phyloP scores from a whole-genome alignment of 148 eudicot species.

The Dianthus caryophyllus region DNA sequence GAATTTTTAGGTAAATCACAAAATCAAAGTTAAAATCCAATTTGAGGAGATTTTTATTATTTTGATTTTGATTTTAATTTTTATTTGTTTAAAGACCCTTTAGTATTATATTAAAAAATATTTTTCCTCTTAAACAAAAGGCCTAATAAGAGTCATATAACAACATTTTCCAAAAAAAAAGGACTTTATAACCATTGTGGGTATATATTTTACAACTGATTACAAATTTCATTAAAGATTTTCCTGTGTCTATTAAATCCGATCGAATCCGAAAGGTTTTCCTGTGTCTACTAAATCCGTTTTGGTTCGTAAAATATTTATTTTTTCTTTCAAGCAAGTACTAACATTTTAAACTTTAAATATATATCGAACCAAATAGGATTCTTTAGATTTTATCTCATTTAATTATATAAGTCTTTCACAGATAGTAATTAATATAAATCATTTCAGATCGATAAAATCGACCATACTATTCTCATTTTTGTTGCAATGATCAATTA shows the following conservation, averaged over 20 bases:
- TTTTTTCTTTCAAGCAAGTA: background rate
- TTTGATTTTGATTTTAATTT: background rate
- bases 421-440: background rate
- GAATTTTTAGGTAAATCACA: background rate
- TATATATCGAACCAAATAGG: background rate
- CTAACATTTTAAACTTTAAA: constrained; percentile 2
- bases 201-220: background rate
- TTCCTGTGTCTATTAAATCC: background rate
- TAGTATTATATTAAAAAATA: background rate
- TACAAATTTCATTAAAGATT: background rate
- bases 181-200: constrained; percentile 4
- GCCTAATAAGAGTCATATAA: background rate
- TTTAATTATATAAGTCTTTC: background rate
- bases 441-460: background rate
- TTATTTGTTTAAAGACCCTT: too few relatives aligned
- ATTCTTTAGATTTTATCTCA: background rate
- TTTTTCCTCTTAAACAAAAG: background rate
- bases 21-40: constrained; percentile 8
- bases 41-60: background rate
- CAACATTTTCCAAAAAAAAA: background rate
- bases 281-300: background rate
- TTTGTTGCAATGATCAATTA: background rate
- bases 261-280: constrained; percentile 1
- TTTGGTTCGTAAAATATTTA: background rate
- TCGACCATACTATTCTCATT: background rate